These are phyloP conservation scores for Mycena sanguinolenta DNA, from an alignment of 768 basidiomycete species.

Conservation along the genomic window DNA sequence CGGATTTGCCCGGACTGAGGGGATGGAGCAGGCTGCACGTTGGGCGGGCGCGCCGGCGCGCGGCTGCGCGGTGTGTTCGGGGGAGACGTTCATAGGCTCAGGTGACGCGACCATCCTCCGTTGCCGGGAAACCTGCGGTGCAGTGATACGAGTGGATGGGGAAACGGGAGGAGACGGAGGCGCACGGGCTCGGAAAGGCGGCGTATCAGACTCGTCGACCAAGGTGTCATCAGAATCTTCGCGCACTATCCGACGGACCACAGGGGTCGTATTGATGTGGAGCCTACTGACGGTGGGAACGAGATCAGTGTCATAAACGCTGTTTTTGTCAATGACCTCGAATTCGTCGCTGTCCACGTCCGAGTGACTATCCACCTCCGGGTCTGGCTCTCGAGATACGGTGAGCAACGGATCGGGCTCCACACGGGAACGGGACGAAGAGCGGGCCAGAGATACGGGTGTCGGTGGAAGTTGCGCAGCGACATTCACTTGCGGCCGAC, in stretches of 20 bases:
- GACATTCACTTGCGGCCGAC: background rate
- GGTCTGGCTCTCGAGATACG: background rate
- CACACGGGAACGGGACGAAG: background rate
- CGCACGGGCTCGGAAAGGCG: background rate
- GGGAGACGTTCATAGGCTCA: slow-evolving; percentile 10
- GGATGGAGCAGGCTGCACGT: background rate
- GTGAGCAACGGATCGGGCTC: background rate
- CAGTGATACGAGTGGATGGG: background rate
- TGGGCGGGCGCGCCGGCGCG: no score
- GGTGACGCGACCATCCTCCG: slow-evolving; percentile 9
- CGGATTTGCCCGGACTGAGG: background rate
- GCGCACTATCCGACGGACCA: background rate
- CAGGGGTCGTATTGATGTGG: background rate
- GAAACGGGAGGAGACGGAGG: slow-evolving; percentile 15
- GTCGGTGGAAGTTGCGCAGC: slow-evolving; percentile 8
- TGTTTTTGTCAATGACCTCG: slow-evolving; percentile 24
- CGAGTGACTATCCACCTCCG: background rate
- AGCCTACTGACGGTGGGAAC: slow-evolving; percentile 3
- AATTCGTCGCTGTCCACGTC: slow-evolving; percentile 17
- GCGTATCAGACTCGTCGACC: background rate
- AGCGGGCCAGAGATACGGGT: slow-evolving; percentile 6
- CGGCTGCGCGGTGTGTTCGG: background rate
- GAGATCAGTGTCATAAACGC: slow-evolving; percentile 27
- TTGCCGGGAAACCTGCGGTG: background rate
- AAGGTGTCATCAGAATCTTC: slow-evolving; percentile 28